These are phyloP conservation scores for Termitomyces sp. DNA, from an alignment of 768 basidiomycete genomes.

Conservation along the genomic window DNA sequence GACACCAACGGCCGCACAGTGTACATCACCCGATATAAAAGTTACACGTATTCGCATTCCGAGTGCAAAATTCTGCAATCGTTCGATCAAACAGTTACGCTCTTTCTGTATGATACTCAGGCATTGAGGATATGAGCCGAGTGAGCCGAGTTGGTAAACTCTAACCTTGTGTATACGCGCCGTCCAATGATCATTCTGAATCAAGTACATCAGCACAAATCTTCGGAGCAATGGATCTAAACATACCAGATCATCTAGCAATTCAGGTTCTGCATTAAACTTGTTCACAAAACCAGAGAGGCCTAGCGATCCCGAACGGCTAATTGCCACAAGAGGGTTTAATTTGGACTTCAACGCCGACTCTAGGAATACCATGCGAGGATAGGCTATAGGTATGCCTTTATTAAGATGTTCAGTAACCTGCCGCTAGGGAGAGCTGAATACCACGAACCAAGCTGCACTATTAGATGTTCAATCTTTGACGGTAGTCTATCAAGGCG, in stretches of 20 bases:
- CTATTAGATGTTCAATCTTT: slow-evolving; percentile 74
- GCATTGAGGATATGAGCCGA: neutral
- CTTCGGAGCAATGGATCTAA: neutral
- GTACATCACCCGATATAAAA: slow-evolving; percentile 91
- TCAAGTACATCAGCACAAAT: neutral
- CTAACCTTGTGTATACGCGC: slow-evolving; percentile 71
- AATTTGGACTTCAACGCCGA: slow-evolving; percentile 71
- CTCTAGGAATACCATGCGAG: slow-evolving; percentile 89
- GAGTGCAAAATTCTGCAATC: slow-evolving; percentile 70
- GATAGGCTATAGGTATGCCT: slow-evolving; percentile 88
- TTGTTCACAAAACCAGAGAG: slow-evolving; percentile 82
- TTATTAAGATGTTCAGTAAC: neutral
- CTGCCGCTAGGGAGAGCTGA: neutral
- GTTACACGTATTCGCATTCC: slow-evolving; percentile 67
- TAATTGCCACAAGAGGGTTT: slow-evolving; percentile 80
- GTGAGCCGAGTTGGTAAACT: neutral
- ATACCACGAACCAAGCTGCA: slow-evolving; percentile 64
- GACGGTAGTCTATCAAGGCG: slow-evolving; percentile 57
- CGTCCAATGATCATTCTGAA: slow-evolving; percentile 91
- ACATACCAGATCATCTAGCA: slow-evolving; percentile 85
- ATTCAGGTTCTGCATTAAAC: slow-evolving; percentile 89
- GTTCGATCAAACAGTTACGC: slow-evolving; percentile 83
- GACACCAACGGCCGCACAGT: slow-evolving; percentile 81
- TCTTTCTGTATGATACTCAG: slow-evolving; percentile 53
- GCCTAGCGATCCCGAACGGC: slow-evolving; percentile 61